Evolutionary conservation across 108 stramenopile genomes (phyloP), one percentile per base, ranked within the genome.

Genomic region (Skeletonema potamos): DNA sequence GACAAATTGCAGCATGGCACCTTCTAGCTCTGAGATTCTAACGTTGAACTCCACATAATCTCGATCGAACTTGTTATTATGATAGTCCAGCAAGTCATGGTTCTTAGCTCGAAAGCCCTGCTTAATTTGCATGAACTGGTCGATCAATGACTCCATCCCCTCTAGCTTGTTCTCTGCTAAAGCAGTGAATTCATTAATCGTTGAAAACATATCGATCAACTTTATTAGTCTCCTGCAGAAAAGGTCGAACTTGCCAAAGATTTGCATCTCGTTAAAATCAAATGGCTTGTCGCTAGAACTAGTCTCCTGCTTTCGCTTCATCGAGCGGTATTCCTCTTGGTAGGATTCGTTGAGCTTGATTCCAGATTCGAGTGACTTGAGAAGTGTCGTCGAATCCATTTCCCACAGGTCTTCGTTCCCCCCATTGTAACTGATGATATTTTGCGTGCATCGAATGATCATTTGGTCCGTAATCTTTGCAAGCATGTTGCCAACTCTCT

Each of bases 31-130:
- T 13, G 73, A 68, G 43, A 96, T 91, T 26, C 81, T 66, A 34
- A 91, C 92, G 66, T 95, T 95, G 81, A 96, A 96, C 76, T 96
- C 96, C 30, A 96, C 91, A 70, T 90, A 96, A 76, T 95, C 96
- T 34, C 94, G 76, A 46, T 92, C 92, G 62, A 90, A 92, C 46
- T 84, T 87, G 80, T 93, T 96, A 82, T 92, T 91, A 65, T 90
- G 89, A 65, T 91, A 93, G 66, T 92, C 94, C 1, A 96, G 83
- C 37, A 96, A 77, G 66, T 95, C 93, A 77, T 96, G 91, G 17
- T 85, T 77, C 82, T 88, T 92, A 18, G 62, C 56, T 27, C 87
- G 86, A 54, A 96, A 94, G 24, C 89, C 95, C 24, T 76, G 57
- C 46, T 94, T 86, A 62, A 95, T 90, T 20, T 78, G 54, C 48